Percentiles rank a stretch among this genome's conserved stretches.
Evolutionary conservation across 1,284 basidiomycete genomes (phyloP).

Genomic region (Sanghuangporus sanghuang): DNA sequence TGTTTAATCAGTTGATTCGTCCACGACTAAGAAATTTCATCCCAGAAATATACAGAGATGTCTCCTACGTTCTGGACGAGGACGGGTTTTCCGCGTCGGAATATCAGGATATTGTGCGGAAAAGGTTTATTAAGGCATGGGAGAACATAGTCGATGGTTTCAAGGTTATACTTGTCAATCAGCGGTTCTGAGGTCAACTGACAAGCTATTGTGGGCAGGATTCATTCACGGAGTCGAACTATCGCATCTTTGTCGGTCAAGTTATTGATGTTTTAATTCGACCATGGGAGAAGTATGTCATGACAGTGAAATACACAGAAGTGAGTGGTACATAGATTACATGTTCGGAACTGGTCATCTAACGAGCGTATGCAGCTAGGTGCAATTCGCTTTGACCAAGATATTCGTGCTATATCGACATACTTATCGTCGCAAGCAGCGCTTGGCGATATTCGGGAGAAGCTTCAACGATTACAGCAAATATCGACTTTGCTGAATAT

Average conservation of each 20-base stretch:
- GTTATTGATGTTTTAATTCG: conserved; percentile 83
- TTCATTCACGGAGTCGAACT: conserved; percentile 83
- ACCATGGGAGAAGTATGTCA: conserved; percentile 90
- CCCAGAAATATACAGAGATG: conserved; percentile 84
- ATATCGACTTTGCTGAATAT: conserved; percentile 90
- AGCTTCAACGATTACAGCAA: conserved; percentile 89
- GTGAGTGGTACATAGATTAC: conserved; percentile 30
- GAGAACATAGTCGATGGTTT: conserved; percentile 80
- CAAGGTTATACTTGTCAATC: conserved; percentile 43
- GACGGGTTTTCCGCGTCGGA: conserved; percentile 81
- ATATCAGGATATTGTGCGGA: conserved; percentile 79
- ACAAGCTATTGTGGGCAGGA: conserved; percentile 42
- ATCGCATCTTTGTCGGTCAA: conserved; percentile 78
- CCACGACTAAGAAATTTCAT: conserved; percentile 82
- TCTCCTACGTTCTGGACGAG: conserved; percentile 87
- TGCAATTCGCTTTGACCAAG: conserved; percentile 94
- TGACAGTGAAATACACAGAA: conserved; percentile 84
- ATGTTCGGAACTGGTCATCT: neutral
- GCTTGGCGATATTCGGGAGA: conserved; percentile 86
- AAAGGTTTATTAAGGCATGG: conserved; percentile 87
- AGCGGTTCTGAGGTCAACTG: neutral
- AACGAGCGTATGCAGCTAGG: conserved; percentile 59
- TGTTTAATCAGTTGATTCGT: conserved; percentile 90
- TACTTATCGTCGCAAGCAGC: conserved; percentile 83
- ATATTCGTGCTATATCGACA: conserved; percentile 78